These are phyloP conservation scores for Ceratonia siliqua DNA, from an alignment of 306 rosid genomes.

Conservation along the genomic window DNA sequence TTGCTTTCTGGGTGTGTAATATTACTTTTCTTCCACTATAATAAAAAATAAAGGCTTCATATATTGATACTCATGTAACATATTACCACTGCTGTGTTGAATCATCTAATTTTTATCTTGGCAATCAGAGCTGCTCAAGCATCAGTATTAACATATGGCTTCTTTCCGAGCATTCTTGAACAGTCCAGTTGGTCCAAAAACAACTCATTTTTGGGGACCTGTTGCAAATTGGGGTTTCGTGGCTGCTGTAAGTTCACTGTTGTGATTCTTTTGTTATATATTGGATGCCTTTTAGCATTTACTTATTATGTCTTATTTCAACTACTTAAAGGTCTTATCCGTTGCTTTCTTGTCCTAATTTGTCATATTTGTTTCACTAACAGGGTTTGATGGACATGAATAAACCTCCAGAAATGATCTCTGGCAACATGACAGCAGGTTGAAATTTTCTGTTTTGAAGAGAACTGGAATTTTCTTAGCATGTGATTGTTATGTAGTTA, in stretches of 20 bases:
- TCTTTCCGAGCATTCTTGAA: constrained; percentile 72
- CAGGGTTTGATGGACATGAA: constrained; percentile 70
- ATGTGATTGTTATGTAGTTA: background rate
- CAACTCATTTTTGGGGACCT: constrained; percentile 88
- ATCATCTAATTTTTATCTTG: constrained; percentile 17
- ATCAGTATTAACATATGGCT: constrained; percentile 42
- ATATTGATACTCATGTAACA: background rate
- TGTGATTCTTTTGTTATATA: background rate
- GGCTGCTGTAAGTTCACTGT: constrained; percentile 58
- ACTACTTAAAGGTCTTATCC: background rate
- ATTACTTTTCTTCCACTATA: background rate
- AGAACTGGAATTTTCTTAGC: background rate
- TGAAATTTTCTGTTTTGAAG: constrained; percentile 12
- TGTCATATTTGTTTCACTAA: background rate
- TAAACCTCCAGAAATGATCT: constrained; percentile 78
- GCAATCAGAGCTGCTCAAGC: background rate
- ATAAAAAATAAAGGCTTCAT: background rate
- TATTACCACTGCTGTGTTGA: background rate
- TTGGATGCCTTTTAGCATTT: background rate
- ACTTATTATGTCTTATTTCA: background rate
- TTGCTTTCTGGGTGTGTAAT: background rate
- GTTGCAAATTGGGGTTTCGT: constrained; percentile 79
- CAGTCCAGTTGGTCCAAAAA: constrained; percentile 82
- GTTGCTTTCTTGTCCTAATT: background rate
- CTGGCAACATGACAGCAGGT: constrained; percentile 86